A percentile compares a stretch with the other conserved stretches of the same genome.
Evolutionary conservation across 208 protist species (phyloP).

Genomic region (Trypanosoma theileri): DNA sequence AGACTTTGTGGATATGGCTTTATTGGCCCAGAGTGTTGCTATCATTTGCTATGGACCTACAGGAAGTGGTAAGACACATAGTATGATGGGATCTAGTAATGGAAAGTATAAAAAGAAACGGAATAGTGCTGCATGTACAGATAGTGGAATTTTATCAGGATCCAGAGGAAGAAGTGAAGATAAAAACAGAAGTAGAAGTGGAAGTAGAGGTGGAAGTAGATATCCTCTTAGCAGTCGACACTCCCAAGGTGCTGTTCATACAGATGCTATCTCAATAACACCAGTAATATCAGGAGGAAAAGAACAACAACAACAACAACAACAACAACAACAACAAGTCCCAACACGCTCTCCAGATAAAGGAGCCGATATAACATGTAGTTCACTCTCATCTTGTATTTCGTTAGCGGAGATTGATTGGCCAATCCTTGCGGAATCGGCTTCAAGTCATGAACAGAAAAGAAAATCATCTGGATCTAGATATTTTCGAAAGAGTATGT

Average conservation of each 20-base stretch:
- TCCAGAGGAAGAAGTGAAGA: too few relatives aligned
- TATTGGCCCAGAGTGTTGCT: conserved; percentile 78
- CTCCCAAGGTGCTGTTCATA: too few relatives aligned
- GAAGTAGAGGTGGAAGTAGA: not conserved
- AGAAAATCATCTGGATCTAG: conserved; percentile 18
- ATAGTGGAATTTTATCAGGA: not conserved
- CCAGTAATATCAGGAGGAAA: not conserved
- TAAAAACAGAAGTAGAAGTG: not conserved
- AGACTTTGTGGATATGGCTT: conserved; percentile 77
- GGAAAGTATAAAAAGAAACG: not conserved
- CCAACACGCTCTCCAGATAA: not conserved
- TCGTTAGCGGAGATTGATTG: conserved; percentile 4
- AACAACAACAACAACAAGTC: conserved; percentile 2
- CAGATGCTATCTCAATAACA: not conserved
- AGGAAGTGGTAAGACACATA: conserved; percentile 89
- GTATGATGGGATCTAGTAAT: conserved; percentile 75
- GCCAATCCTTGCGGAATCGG: conserved; percentile 2
- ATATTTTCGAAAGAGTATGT: not conserved
- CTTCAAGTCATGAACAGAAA: not conserved
- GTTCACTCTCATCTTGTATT: not conserved
- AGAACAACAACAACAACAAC: conserved; percentile 8
- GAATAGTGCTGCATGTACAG: not conserved
- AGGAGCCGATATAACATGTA: not conserved
- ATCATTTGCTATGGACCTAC: conserved; percentile 88
- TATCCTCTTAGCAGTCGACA: too few relatives aligned